Evolutionary conservation across 306 rosid genomes (phyloP).

Genomic region (Chamaecrista fasciculata): DNA sequence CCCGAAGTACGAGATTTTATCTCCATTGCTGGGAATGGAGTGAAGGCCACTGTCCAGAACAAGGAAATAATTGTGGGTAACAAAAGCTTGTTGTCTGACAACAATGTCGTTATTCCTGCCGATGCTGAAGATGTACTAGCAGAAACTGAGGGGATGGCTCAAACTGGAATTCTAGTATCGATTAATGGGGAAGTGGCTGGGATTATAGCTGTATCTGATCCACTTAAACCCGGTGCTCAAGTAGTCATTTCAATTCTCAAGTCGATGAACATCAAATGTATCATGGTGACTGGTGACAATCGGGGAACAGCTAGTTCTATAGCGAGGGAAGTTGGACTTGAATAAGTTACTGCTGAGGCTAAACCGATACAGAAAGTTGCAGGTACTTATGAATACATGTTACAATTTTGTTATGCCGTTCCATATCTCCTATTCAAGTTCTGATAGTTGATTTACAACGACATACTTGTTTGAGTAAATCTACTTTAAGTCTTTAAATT

Average conservation of each 20-base stretch:
- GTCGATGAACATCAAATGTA: conserved; percentile 73
- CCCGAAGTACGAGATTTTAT: conserved; percentile 66
- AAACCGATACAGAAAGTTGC: conserved; percentile 76
- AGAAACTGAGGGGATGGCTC: conserved; percentile 75
- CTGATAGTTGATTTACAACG: not conserved
- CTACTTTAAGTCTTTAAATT: too few species aligned
- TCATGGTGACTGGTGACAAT: conserved; percentile 87
- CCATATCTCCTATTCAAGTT: not conserved
- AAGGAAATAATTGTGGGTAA: conserved; percentile 72
- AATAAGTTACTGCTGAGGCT: conserved; percentile 70
- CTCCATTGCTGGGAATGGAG: conserved; percentile 89
- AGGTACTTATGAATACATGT: conserved; percentile 41
- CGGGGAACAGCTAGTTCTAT: conserved; percentile 87
- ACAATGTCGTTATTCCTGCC: conserved; percentile 43
- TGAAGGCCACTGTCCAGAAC: conserved; percentile 70
- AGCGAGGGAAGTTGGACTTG: conserved; percentile 77
- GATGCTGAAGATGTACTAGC: conserved; percentile 60
- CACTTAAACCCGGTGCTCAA: conserved; percentile 71
- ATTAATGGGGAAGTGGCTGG: conserved; percentile 63
- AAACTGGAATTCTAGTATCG: conserved; percentile 72
- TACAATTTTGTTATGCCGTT: not conserved
- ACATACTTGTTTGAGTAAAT: too few species aligned
- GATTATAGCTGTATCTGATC: conserved; percentile 76
- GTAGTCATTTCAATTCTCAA: conserved; percentile 78
- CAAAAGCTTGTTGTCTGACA: conserved; percentile 62